phyloP scores from a whole-genome alignment of 495 filamentous ascomycete genomes.

The Cercophora samala region DNA sequence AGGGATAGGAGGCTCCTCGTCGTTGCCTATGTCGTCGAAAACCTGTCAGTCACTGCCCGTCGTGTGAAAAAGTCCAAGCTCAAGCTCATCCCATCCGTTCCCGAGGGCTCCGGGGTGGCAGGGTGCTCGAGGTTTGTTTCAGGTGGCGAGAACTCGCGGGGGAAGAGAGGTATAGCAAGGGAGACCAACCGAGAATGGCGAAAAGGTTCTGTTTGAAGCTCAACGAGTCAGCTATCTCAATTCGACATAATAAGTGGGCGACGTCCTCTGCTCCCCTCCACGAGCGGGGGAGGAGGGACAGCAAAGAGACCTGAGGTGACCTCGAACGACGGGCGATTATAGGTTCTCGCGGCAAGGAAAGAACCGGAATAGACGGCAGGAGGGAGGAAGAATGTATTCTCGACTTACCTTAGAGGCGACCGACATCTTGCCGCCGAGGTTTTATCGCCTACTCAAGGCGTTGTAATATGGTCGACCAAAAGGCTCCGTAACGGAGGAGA shows the following conservation, averaged over 20 bases:
- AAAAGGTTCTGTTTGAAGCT: slow-evolving; percentile 65
- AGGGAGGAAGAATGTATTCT: neutral
- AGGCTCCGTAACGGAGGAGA: slow-evolving; percentile 9
- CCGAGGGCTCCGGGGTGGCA: neutral
- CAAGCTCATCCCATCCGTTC: slow-evolving; percentile 17
- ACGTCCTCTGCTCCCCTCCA: neutral
- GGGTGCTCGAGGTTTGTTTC: slow-evolving; percentile 10
- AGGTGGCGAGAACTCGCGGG: slow-evolving; percentile 21
- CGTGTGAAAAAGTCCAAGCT: slow-evolving; percentile 25
- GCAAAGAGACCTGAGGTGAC: neutral
- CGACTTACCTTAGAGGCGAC: slow-evolving; percentile 59
- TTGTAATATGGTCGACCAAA: slow-evolving; percentile 19
- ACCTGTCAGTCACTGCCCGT: slow-evolving; percentile 25
- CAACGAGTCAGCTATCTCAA: slow-evolving; percentile 25
- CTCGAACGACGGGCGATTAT: slow-evolving; percentile 6
- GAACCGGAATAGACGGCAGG: neutral
- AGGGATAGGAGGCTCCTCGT: slow-evolving; percentile 77
- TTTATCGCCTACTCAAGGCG: slow-evolving; percentile 31
- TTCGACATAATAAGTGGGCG: slow-evolving; percentile 8
- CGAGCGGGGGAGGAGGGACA: neutral
- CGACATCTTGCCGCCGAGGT: slow-evolving; percentile 55
- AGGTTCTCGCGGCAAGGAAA: slow-evolving; percentile 9
- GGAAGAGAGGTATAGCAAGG: slow-evolving; percentile 42
- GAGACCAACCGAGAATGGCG: slow-evolving; percentile 73
- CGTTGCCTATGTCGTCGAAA: slow-evolving; percentile 61